These are phyloP conservation scores for Chaetomium cochliodes DNA, from an alignment of 495 filamentous ascomycete genomes.

Conservation along the genomic window DNA sequence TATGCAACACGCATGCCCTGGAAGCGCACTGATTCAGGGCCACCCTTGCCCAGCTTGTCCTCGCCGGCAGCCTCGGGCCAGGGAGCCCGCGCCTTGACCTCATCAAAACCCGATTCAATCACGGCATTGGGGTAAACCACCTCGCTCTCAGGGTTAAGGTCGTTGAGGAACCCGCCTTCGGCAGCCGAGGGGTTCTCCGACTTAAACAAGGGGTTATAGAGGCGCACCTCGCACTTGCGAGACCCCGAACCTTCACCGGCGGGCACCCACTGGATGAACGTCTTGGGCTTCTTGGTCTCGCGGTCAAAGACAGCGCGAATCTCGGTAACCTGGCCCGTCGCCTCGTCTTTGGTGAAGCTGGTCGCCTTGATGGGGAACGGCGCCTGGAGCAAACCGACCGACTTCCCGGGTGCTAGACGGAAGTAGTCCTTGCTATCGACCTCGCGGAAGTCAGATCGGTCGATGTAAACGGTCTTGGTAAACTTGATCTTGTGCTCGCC, in stretches of 20 bases:
- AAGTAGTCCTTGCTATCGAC: conserved; percentile 83
- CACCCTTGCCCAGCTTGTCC: conserved; percentile 54
- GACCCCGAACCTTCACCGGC: conserved; percentile 59
- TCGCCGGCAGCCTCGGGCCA: conserved; percentile 79
- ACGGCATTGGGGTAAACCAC: conserved; percentile 72
- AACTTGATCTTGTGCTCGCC: conserved; percentile 66
- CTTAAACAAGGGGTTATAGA: conserved; percentile 84
- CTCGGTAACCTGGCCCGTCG: conserved; percentile 66
- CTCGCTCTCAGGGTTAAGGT: conserved; percentile 84
- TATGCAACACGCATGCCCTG: conserved; percentile 91
- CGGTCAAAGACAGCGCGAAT: conserved; percentile 65
- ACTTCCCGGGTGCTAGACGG: conserved; percentile 87
- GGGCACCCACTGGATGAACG: conserved; percentile 89
- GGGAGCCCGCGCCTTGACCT: conserved; percentile 69
- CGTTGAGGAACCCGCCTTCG: conserved; percentile 73
- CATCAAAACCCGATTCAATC: conserved; percentile 82
- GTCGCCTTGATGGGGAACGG: conserved; percentile 81
- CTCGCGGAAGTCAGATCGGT: conserved; percentile 88
- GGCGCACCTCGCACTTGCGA: conserved; percentile 70
- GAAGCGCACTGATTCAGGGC: conserved; percentile 78
- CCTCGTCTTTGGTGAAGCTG: conserved; percentile 67
- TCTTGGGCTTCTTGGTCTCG: conserved; percentile 78
- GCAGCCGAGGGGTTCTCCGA: conserved; percentile 72
- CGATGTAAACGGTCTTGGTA: conserved; percentile 87
- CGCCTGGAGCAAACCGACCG: conserved; percentile 80